Base-by-base conservation (phyloP, 495 filamentous ascomycete species). In the Chaetomium tenue region DNA sequence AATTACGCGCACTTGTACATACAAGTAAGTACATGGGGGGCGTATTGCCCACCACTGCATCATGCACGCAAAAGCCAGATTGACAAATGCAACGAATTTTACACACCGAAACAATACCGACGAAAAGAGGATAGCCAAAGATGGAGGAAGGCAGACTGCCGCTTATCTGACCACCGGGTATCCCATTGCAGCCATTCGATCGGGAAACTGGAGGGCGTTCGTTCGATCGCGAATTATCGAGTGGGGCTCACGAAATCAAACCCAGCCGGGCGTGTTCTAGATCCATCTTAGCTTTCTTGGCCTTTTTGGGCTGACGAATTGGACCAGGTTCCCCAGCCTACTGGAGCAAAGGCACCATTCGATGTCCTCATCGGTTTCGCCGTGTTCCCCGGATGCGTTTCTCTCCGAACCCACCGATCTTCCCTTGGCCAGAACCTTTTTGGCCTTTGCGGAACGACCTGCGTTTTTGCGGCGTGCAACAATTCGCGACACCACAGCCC, bases 391-490 rank as follows among this genome's bases (percentile, higher is more conserved):
- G 26, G 22, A 13, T 51, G 20, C 47, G 18, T 5, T 20, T 56
- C 53, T 23, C 12, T 25, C 48, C 33, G 56, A 65, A 60, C 47
- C 63, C 63, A 57, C 55, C 25, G 63, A 25, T 23, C 37, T 37
- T 59, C 47, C 20, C 54, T 30, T 37, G 62, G 46, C 62, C 48
- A 58, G 62, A 59, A 64, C 54, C 46, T 53, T 23, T 58, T n/a
- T 37, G 33, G 44, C 33, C 15, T 53, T 59, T 40, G 44, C 22
- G 52, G 40, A 57, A 57, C 61, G 30, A 53, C 51, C 33, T 9
- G 33, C 13, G 0, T 16, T 13, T 13, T 37, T 50, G 18, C 23
- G 16, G 28, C 42, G 23, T 42, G 39, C 20, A 30, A 26, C 15
- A 23, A 18, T n/a, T 23, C 33, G 33, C 33, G 53, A 40, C 57